phyloP scores from a whole-genome alignment of 176 grass and related monocot species.

The Chrysopogon serrulatus region DNA sequence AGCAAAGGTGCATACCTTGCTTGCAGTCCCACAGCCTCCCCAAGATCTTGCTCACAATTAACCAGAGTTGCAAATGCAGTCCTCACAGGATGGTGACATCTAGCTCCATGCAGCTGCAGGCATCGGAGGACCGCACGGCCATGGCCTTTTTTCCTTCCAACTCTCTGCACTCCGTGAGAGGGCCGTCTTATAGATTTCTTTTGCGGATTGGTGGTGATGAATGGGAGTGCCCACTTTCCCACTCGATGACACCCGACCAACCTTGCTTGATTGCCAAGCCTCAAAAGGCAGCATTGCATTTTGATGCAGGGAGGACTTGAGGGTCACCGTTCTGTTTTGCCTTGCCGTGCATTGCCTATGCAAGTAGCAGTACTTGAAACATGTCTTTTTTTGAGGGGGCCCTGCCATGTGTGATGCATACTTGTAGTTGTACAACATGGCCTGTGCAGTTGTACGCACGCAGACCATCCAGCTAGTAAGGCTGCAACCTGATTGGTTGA shows the following conservation, averaged over 20 bases:
- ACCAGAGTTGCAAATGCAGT: neutral
- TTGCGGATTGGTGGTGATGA: constrained; percentile 37
- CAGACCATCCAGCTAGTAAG: neutral
- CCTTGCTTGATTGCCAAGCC: constrained; percentile 75
- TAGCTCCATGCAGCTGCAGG: neutral
- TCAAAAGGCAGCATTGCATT: constrained; percentile 30
- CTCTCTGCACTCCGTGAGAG: constrained; percentile 8
- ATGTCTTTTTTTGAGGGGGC: constrained; percentile 11
- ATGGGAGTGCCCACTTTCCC: constrained; percentile 45
- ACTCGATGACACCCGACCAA: constrained; percentile 64
- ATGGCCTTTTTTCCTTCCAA: constrained; percentile 34
- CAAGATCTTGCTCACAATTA: neutral
- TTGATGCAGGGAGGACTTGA: constrained; percentile 32
- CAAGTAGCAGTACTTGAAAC: constrained; percentile 37
- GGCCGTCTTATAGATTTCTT: constrained; percentile 47
- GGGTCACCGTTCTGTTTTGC: constrained; percentile 2
- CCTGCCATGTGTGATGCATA: constrained; percentile 31
- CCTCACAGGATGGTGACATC: neutral
- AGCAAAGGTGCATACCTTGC: constrained; percentile 22
- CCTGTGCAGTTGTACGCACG: constrained; percentile 13
- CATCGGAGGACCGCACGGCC: constrained; percentile 10
- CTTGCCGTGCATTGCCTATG: constrained; percentile 11
- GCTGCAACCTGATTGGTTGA: constrained; percentile 14
- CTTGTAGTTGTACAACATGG: constrained; percentile 20
- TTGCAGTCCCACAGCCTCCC: neutral